A percentile compares a stretch with the other conserved stretches of the same genome.
phyloP scores from a whole-genome alignment of 1,139 yeast species.

The Magnusiomyces magnusii region DNA sequence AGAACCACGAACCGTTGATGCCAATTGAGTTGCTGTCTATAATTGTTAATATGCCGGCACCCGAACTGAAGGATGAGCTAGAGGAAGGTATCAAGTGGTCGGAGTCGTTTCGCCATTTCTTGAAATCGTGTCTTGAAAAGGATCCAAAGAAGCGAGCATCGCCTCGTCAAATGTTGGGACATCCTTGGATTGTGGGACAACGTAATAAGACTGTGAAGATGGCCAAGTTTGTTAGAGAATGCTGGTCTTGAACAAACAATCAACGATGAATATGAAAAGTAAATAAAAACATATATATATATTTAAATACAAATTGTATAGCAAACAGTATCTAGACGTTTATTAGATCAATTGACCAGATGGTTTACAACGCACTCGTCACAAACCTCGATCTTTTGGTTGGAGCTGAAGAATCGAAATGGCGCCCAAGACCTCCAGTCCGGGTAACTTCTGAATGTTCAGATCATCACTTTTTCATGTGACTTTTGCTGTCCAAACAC shows the following conservation, averaged over 20 bases:
- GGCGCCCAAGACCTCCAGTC: background rate
- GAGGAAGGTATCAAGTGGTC: constrained; percentile 75
- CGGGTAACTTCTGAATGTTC: too few species aligned
- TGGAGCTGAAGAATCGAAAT: too few species aligned
- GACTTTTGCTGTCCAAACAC: too few species aligned
- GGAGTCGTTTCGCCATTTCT: constrained; percentile 70
- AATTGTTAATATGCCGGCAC: constrained; percentile 71
- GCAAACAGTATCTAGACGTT: too few species aligned
- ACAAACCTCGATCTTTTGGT: too few species aligned
- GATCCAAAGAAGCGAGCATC: constrained; percentile 76
- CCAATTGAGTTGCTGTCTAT: constrained; percentile 83
- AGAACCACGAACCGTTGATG: constrained; percentile 44
- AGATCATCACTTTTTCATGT: too few species aligned
- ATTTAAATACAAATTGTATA: background rate
- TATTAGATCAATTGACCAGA: too few species aligned
- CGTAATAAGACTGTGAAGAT: constrained; percentile 63
- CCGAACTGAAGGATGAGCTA: constrained; percentile 70
- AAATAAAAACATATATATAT: too few species aligned
- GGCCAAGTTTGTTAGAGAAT: constrained; percentile 75
- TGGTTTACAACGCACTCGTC: too few species aligned
- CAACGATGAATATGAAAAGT: background rate
- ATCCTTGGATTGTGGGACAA: constrained; percentile 87
- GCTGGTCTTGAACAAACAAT: constrained; percentile 46
- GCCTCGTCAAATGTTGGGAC: constrained; percentile 85
- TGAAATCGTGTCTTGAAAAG: constrained; percentile 73